These are phyloP conservation scores for Dictyophora rubrovolvata DNA, from an alignment of 768 basidiomycete species.

Conservation along the genomic window DNA sequence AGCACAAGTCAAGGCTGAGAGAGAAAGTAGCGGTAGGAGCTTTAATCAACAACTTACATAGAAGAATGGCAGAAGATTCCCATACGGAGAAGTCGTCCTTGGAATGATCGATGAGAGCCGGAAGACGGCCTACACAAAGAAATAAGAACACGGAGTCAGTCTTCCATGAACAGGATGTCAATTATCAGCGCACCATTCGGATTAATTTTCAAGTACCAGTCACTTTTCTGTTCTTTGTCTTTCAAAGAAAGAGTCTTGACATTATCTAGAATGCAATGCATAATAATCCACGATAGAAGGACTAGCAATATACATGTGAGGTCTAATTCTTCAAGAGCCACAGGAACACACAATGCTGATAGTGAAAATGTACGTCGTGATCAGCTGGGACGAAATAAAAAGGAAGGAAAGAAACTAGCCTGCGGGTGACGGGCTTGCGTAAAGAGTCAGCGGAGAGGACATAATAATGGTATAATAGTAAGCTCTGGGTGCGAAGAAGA, in stretches of 20 bases:
- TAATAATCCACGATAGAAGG: too few relatives aligned
- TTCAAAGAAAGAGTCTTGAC: conserved; percentile 42
- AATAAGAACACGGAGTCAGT: not conserved
- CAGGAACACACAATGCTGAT: not conserved
- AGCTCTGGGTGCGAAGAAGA: too few relatives aligned
- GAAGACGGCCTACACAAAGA: conserved; percentile 39
- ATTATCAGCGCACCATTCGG: not conserved
- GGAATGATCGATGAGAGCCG: conserved; percentile 50
- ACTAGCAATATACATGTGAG: not conserved
- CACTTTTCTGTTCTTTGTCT: conserved; percentile 69
- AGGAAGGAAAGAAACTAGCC: not conserved
- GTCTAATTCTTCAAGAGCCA: not conserved
- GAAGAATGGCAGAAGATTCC: conserved; percentile 25
- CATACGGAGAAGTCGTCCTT: conserved; percentile 24
- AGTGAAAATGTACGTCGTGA: not conserved
- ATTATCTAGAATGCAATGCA: not conserved
- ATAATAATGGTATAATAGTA: not conserved
- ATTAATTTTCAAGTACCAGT: conserved; percentile 32
- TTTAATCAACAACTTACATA: conserved; percentile 14
- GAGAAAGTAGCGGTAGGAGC: not conserved
- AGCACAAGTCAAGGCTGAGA: not conserved
- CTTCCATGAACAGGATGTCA: not conserved
- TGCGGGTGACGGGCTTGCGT: not conserved
- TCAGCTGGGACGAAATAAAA: not conserved
- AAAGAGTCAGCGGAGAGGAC: not conserved